A percentile compares a stretch with the other conserved stretches of the same genome.
phyloP scores from a whole-genome alignment of 768 basidiomycete genomes.

The Boletus subcaerulescens region DNA sequence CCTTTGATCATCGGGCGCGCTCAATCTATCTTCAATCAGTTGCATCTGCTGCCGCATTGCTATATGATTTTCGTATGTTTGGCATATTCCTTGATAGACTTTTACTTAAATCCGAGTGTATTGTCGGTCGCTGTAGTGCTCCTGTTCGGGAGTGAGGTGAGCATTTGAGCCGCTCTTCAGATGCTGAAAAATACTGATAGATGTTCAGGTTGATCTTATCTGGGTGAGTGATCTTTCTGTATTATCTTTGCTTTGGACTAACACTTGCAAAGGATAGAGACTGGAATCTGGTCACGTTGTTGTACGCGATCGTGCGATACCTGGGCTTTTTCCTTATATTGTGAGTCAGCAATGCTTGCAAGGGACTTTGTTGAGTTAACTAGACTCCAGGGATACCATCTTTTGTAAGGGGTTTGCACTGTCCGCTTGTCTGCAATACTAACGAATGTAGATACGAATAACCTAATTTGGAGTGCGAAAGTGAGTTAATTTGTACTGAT shows the following conservation, averaged over 20 bases:
- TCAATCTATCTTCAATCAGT: constrained; percentile 1
- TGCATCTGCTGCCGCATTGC: constrained; percentile 7
- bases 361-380: background rate
- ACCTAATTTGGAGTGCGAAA: constrained; percentile 4
- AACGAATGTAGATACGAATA: constrained; percentile 3
- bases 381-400: background rate
- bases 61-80: constrained; percentile 17
- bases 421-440: background rate
- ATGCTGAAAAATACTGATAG: background rate
- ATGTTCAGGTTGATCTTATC: constrained; percentile 15
- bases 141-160: constrained; percentile 10
- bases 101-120: background rate
- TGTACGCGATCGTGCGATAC: constrained; percentile 21
- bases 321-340: constrained; percentile 11
- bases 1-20: background rate
- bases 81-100: background rate
- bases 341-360: background rate
- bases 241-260: background rate
- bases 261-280: constrained; percentile 8
- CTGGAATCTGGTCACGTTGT: constrained; percentile 17
- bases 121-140: constrained; percentile 7
- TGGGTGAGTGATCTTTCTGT: constrained; percentile 7
- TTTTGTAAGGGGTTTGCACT: constrained; percentile 8
- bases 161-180: background rate
- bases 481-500: background rate